Base-by-base conservation (phyloP, 2,329 filamentous ascomycete genomes). In the Sporothrix globosa region DNA sequence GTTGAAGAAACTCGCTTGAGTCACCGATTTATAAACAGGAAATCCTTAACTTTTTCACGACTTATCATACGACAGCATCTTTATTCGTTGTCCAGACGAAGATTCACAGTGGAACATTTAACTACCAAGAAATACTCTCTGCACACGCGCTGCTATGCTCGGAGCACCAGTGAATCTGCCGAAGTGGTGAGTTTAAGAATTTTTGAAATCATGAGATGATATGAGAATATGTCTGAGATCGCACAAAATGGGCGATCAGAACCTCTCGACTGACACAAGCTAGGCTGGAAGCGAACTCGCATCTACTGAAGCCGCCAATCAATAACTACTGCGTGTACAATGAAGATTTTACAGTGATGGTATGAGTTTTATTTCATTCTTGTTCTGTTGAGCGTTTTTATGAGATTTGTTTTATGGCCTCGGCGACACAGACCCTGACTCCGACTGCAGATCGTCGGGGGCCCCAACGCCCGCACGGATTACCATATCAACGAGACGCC, bases 301-400 rank as follows among this genome's bases (percentile, higher is more conserved):
- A 98, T 79, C 90, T 98, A 73, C 88, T 97, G 71, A 89, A 97
- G 80, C 96, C 96, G 0, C 96, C 96, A 1, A 90, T 98, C 77
- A 97, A 97, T 83, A 98, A 98, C 83, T 96, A 96, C 84, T 97
- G 94, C 82, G 92, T 98, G 77, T 97, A 97, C 83, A 91, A 97
- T 79, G 87, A 91, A 69, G 87, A 88, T 77, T 87, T 95, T 72
- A 93, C 91, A 54, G 91, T 96, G 78, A 96, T 96, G 92, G 90
- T 90, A 77, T 67, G 76, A 74, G 6, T 58, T 24, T 34, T 13
- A 21, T 34, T 58, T 46, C 30, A 2, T 11, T 50, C 13, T 41
- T 65, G 41, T 50, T 44, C 17, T 34, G 24, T 34, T 19, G 11
- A 14, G 34, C 34, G 5, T 34, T n/a, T 48, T 53, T 60, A 50